Base-by-base conservation (phyloP, 176 grass and related monocot species). In the Cocos nucifera region DNA sequence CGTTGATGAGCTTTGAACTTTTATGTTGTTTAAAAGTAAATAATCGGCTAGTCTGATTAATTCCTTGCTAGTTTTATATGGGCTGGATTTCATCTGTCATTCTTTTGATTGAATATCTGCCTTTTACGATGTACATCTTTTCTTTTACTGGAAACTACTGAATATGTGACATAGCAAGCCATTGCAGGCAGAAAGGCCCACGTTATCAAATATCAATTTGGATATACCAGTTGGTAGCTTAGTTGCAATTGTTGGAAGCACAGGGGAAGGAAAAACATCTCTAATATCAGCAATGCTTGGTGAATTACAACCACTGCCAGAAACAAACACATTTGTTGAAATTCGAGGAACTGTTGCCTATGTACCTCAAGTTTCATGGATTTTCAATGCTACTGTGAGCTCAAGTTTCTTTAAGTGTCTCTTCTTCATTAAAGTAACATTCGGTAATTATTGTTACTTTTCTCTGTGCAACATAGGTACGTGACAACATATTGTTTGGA, bases 281-380 rank as follows among this genome's bases (percentile, higher is more conserved):
- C 78, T 98, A 52, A 59, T 98, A 59, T 98, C 93, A 56, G 93
- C 93, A 57, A 98, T 98, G 87, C 93, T 98, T 73, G 84, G 93
- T 51, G 93, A 98, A 77, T 80, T 98, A 67, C 70, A 81, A 65
- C 76, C 87, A 57, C 70, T 83, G 54, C 56, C 78, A 54, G 93
- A 82, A 75, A 82, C 87, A 24, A 67, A 80, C 71, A 80, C 93
- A 25, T 92, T 78, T 1, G 87, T 92, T 51, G 67, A 78, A 21
- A 17, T 89, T 65, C 84, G 73, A 57, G 93, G 93, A 61, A 80
- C 81, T 6, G 93, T 92, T 75, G 93, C 93, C 57, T 98, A 98
- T 71, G 87, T 98, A 78, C 87, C 93, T 88, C 93, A 98, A 82
- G 73, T 98, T 83, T 98, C 93, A 75, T 98, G 93, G 93, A 98